These are phyloP conservation scores for Diplotaxis tenuifolia DNA, from an alignment of 345 rosid genomes.

Conservation along the genomic window DNA sequence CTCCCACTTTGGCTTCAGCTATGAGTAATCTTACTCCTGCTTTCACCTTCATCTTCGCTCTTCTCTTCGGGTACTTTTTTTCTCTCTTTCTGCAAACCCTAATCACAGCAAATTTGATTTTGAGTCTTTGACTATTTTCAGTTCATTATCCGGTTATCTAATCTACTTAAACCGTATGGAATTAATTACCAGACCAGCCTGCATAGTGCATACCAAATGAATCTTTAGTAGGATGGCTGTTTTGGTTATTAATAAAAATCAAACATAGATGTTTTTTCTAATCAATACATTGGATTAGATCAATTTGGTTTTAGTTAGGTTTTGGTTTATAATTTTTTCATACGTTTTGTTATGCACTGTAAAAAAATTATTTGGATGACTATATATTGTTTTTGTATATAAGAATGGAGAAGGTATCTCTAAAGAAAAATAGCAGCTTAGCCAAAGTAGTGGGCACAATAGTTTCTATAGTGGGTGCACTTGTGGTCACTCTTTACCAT, in stretches of 20 bases:
- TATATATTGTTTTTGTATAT: not conserved
- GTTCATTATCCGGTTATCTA: not conserved
- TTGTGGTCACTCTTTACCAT: constrained; percentile 59
- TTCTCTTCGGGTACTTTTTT: constrained; percentile 49
- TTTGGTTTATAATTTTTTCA: not conserved
- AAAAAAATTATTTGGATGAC: not conserved
- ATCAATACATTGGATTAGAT: not conserved
- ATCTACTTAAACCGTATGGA: not conserved
- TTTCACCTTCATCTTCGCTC: constrained; percentile 55
- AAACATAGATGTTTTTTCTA: too few relatives aligned
- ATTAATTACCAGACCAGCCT: not conserved
- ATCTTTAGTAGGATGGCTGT: not conserved
- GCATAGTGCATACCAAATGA: not conserved
- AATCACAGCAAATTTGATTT: not conserved
- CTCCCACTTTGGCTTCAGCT: constrained; percentile 58
- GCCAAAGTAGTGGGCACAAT: constrained; percentile 64
- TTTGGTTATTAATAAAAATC: too few relatives aligned
- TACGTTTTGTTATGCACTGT: not conserved
- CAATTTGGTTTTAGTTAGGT: not conserved
- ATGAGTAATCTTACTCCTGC: constrained; percentile 64
- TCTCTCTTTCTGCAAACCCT: not conserved
- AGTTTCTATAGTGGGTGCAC: constrained; percentile 58
- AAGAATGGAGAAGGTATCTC: constrained; percentile 64
- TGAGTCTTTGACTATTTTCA: not conserved
- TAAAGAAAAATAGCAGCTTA: constrained; percentile 47